Base-by-base conservation (phyloP, 2,329 filamentous ascomycete species). In the Trematosphaeria pertusa region DNA sequence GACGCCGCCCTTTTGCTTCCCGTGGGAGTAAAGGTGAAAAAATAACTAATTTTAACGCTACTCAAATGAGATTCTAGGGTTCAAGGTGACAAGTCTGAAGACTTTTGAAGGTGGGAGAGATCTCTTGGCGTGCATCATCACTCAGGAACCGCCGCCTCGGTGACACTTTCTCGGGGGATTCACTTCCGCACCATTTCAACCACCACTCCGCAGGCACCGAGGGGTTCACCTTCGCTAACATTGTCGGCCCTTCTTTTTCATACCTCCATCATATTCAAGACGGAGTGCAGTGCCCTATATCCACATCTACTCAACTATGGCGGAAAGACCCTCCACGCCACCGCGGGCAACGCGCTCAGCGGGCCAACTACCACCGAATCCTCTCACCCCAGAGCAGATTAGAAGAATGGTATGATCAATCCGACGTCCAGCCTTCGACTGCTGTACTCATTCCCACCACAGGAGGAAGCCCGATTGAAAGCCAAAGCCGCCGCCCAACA, bases 381-480 rank as follows among this genome's bases (percentile, higher is more conserved):
- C 80, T 28, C 73, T 83, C 24, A 86, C 83, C 2, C 81, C 83
- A 8, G 83, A 86, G 60, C 82, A 85, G 65, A 77, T 84, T 37
- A 78, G 81, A 38, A 77, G 77, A 55, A 83, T 84, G 69, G 79
- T 81, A 73, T 38, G 46, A 30, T 12, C 11, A 12, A 36, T n/a
- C 8, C n/a, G 12, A 12, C n/a, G 14, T 24, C n/a, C 33, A 51
- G 43, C n/a, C 35, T 8, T 17, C 14, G 10, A 4, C 10, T 37
- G n/a, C 15, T 8, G 59, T 34, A 38, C n/a, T 18, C n/a, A 43
- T 8, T 18, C 22, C n/a, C 3, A 11, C 12, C 4, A 14, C 48
- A 94, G 89, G 93, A 97, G 83, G 86, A 93, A 70, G 92, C 87
- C 61, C 85, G 93, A 15, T 82, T 97, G 21, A 89, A 86, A 73